Conservation (phyloP, 1,284 basidiomycete species). For the Ceratobasidium sp. region DNA sequence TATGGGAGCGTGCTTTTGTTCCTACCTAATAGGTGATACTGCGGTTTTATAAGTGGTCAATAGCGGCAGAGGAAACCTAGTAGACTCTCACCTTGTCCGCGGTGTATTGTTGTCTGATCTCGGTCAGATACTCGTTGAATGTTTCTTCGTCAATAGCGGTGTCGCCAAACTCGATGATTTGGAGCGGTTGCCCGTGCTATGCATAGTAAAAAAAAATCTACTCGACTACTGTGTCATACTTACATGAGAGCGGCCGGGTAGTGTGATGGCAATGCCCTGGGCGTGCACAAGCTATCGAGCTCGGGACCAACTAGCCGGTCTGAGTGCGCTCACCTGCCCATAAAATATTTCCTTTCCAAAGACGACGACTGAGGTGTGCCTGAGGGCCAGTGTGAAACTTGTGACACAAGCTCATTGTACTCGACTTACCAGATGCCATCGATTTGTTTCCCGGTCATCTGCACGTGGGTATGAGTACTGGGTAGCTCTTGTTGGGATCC, state of each 20-base stretch:
- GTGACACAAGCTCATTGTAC: neutral
- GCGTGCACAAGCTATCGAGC: neutral
- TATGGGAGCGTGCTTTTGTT: conserved; percentile 46
- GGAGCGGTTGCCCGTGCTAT: conserved; percentile 80
- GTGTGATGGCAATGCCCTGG: conserved; percentile 68
- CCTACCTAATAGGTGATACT: conserved; percentile 86
- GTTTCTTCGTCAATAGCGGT: conserved; percentile 84
- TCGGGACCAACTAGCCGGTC: too few relatives aligned
- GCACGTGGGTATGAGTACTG: conserved; percentile 78
- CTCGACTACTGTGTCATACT: neutral
- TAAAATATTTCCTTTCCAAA: conserved; percentile 88
- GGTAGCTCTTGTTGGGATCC: conserved; percentile 73
- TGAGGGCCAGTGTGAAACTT: conserved; percentile 46
- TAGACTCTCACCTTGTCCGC: conserved; percentile 83
- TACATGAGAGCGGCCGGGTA: conserved; percentile 81
- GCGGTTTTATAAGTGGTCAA: neutral
- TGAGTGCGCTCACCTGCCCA: conserved; percentile 62
- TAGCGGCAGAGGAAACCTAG: neutral
- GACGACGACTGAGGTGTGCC: conserved; percentile 90
- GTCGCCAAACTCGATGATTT: conserved; percentile 80
- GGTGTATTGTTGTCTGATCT: conserved; percentile 80
- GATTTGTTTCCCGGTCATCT: conserved; percentile 84
- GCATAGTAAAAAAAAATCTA: neutral
- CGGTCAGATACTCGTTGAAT: conserved; percentile 79
- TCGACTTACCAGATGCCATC: conserved; percentile 83